phyloP scores from a whole-genome alignment of 371 early-diverging fungal genomes.

The Rhizopus stolonifer region DNA sequence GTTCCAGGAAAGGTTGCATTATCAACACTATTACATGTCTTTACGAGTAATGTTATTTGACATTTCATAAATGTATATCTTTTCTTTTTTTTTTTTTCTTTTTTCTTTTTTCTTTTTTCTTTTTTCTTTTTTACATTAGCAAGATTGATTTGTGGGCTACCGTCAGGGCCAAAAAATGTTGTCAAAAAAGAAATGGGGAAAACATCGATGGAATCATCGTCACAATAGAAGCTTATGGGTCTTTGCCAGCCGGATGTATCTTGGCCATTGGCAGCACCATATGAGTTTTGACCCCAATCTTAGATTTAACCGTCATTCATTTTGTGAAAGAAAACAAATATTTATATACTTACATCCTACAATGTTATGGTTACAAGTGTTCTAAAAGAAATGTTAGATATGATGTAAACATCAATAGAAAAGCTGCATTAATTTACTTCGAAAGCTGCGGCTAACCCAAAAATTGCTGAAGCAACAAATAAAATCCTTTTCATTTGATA shows the following conservation, averaged over 20 bases:
- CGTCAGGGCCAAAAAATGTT: slow-evolving; percentile 52
- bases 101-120: slow-evolving; percentile 6
- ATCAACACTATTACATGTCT: slow-evolving; percentile 42
- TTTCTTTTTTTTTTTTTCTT: not conserved
- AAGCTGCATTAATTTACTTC: slow-evolving; percentile 11
- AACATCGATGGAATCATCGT: slow-evolving; percentile 57
- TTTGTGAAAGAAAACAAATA: not conserved
- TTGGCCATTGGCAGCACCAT: slow-evolving; percentile 42
- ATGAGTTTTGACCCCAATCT: slow-evolving; percentile 58
- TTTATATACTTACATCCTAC: slow-evolving; percentile 43
- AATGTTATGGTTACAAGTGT: slow-evolving; percentile 42
- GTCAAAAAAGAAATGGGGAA: slow-evolving; percentile 71
- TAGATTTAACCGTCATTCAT: not conserved
- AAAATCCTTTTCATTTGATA: slow-evolving; percentile 14
- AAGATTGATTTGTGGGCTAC: slow-evolving; percentile 57
- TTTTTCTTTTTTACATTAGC: slow-evolving; percentile 46
- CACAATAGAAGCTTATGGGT: slow-evolving; percentile 61
- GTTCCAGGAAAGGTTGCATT: slow-evolving; percentile 54
- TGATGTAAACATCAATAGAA: not conserved
- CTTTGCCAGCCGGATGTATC: slow-evolving; percentile 42
- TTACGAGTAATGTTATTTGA: not conserved
- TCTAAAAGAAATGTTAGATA: slow-evolving; percentile 17
- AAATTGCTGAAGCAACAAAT: slow-evolving; percentile 5
- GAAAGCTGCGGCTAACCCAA: slow-evolving; percentile 13
- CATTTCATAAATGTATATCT: not conserved